Conservation (phyloP, 106 monocot genomes). For the Dioscorea dumetorum region DNA sequence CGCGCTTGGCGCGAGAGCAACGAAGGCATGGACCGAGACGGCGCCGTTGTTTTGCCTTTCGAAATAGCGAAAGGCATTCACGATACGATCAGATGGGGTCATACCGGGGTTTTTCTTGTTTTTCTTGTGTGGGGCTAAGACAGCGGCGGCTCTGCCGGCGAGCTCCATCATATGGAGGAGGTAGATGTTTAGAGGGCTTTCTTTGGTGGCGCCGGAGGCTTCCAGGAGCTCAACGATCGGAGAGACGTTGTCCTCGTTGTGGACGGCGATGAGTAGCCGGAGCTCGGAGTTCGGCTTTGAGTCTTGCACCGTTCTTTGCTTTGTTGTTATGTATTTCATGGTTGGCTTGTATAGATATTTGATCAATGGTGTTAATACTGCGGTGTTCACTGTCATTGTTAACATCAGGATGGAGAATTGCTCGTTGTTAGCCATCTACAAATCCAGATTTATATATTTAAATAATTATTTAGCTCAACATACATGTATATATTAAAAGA, state of each 20-base stretch:
- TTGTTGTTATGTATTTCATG: slow-evolving; percentile 13
- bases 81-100: not conserved
- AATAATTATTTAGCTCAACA: no score
- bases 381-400: slow-evolving; percentile 20
- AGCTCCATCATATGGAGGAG: slow-evolving; percentile 47
- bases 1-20: not conserved
- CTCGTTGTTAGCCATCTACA: slow-evolving; percentile 15
- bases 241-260: slow-evolving; percentile 39
- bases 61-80: not conserved
- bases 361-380: slow-evolving; percentile 24
- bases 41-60: not conserved
- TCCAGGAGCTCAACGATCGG: slow-evolving; percentile 45
- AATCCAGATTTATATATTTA: no score
- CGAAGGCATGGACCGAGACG: not conserved
- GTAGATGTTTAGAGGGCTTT: slow-evolving; percentile 31
- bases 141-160: slow-evolving; percentile 19
- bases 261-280: slow-evolving; percentile 44
- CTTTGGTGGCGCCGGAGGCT: slow-evolving; percentile 9
- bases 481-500: no score
- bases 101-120: not conserved
- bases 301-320: slow-evolving; percentile 33
- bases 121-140: not conserved
- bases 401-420: slow-evolving; percentile 24
- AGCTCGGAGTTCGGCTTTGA: slow-evolving; percentile 32
- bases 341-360: slow-evolving; percentile 47